Conservation (phyloP, 2,329 filamentous ascomycete genomes). For the Chrysosporium keratinophilum region DNA sequence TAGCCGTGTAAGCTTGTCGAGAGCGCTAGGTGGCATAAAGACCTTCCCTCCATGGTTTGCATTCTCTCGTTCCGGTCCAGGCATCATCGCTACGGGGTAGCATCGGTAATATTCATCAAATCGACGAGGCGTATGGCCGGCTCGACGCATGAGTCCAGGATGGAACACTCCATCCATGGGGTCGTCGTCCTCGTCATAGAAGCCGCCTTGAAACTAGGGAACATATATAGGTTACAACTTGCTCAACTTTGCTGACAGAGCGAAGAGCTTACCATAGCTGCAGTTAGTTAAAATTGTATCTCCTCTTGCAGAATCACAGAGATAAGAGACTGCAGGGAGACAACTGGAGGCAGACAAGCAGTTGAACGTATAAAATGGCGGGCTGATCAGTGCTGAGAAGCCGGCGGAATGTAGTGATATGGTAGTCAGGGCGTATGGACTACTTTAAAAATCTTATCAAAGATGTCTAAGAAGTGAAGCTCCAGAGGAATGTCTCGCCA, state of each 20-base stretch:
- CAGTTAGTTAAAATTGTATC: background rate
- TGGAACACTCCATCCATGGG: slow-evolving; percentile 45
- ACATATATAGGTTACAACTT: background rate
- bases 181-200: slow-evolving; percentile 46
- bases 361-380: too few species aligned
- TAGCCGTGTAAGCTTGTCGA: slow-evolving; percentile 90
- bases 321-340: too few species aligned
- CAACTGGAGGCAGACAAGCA: too few species aligned
- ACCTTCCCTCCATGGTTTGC: slow-evolving; percentile 97
- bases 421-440: too few species aligned
- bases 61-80: slow-evolving; percentile 74
- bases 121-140: slow-evolving; percentile 49
- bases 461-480: background rate
- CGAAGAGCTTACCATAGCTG: background rate
- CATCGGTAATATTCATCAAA: slow-evolving; percentile 99
- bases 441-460: too few species aligned
- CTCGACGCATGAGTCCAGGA: slow-evolving; percentile 40
- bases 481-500: background rate
- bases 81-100: slow-evolving; percentile 90
- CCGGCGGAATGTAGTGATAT: too few species aligned
- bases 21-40: slow-evolving; percentile 86
- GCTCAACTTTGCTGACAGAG: background rate
- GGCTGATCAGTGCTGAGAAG: too few species aligned
- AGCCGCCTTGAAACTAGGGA: slow-evolving; percentile 37
- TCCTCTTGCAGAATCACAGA: background rate